Conservation (phyloP, 2,329 filamentous ascomycete species). For the Raffaelea deltoideospora region DNA sequence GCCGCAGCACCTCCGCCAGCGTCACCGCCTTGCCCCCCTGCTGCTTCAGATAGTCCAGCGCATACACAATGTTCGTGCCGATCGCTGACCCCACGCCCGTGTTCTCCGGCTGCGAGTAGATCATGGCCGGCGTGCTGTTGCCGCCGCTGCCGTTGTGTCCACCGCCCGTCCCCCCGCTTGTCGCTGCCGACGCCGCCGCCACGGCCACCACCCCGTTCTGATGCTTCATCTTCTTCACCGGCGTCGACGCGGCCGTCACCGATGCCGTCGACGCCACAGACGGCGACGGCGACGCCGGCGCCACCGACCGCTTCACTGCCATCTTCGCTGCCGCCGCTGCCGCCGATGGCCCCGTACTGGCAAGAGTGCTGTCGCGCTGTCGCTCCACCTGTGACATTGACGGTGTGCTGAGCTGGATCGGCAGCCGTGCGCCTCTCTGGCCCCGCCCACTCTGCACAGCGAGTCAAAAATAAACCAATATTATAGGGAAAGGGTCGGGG, state of each 20-base stretch:
- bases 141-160: background rate
- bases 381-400: conserved; percentile 48
- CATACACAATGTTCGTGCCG: conserved; percentile 77
- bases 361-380: conserved; percentile 48
- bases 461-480: no score
- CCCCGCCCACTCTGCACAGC: no score
- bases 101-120: conserved; percentile 65
- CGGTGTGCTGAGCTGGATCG: no score
- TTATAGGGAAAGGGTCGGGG: no score
- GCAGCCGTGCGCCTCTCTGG: no score
- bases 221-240: conserved; percentile 48
- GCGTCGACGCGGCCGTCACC: conserved; percentile 41
- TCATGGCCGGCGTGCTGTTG: conserved; percentile 7
- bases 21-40: conserved; percentile 53
- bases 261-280: conserved; percentile 35
- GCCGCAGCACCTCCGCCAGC: conserved; percentile 64
- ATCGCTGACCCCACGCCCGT: conserved; percentile 66
- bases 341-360: conserved; percentile 45
- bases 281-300: conserved; percentile 45
- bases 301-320: conserved; percentile 31
- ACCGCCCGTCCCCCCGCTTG: conserved; percentile 10
- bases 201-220: conserved; percentile 20
- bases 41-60: conserved; percentile 66
- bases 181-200: background rate
- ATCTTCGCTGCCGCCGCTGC: conserved; percentile 51